Conservation (phyloP, 2,329 filamentous ascomycete species). For the Fonsecaea monophora region DNA sequence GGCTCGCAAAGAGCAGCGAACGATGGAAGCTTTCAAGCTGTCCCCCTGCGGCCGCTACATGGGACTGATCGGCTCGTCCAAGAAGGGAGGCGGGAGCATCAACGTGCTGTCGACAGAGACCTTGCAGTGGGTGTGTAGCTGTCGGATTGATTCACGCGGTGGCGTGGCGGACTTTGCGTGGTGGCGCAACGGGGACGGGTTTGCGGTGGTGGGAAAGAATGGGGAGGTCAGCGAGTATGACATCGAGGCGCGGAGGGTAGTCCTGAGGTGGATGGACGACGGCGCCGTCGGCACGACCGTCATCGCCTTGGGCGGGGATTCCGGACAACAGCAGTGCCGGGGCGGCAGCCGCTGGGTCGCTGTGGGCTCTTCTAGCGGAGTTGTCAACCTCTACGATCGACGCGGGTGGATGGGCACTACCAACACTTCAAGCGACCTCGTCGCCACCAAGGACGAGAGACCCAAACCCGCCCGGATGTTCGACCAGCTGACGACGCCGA, state of each 20-base stretch:
- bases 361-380: conserved; percentile 82
- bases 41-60: conserved; percentile 88
- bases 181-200: conserved; percentile 84
- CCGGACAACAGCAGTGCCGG: conserved; percentile 46
- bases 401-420: conserved; percentile 42
- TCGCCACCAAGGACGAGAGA: conserved; percentile 57
- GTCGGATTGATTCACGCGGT: conserved; percentile 78
- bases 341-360: conserved; percentile 90
- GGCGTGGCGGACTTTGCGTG: conserved; percentile 91
- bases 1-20: conserved; percentile 72
- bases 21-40: conserved; percentile 88
- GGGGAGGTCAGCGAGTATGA: conserved; percentile 92
- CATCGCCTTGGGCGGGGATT: conserved; percentile 71
- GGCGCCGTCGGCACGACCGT: conserved; percentile 86
- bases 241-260: conserved; percentile 69
- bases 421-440: conserved; percentile 41
- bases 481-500: conserved; percentile 86
- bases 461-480: conserved; percentile 75
- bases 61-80: conserved; percentile 77
- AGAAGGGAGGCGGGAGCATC: conserved; percentile 85
- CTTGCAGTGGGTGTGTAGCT: conserved; percentile 85
- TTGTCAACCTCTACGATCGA: conserved; percentile 93
- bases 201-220: conserved; percentile 82
- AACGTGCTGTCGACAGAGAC: conserved; percentile 82
- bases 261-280: conserved; percentile 88